Evolutionary conservation across 1,284 basidiomycete genomes (phyloP).

Genomic region (Ustilago nuda): DNA sequence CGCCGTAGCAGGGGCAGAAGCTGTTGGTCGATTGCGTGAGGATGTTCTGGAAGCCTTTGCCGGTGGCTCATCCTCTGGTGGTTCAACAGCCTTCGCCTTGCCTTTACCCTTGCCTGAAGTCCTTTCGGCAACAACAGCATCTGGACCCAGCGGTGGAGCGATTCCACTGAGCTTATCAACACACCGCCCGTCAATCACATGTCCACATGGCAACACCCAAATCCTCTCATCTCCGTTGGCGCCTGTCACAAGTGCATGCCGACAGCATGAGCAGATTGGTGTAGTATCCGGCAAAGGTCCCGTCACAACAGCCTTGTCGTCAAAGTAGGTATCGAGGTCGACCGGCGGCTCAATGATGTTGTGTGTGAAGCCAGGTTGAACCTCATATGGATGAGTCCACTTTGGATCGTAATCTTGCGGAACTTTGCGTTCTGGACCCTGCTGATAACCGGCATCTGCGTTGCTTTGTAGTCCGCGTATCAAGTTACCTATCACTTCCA

Average conservation of each 20-base stretch:
- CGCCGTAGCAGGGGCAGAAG: conserved; percentile 1
- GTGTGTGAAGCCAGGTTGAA: conserved; percentile 42
- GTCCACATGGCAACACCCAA: conserved; percentile 63
- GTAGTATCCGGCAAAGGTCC: conserved; percentile 61
- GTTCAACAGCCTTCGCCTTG: conserved; percentile 38
- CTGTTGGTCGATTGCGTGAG: conserved; percentile 17
- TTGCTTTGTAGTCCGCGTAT: conserved; percentile 20
- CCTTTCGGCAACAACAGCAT: background rate
- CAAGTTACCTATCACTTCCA: conserved; percentile 31
- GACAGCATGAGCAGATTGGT: conserved; percentile 61
- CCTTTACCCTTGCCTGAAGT: conserved; percentile 24
- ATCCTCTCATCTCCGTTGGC: conserved; percentile 53
- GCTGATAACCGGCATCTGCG: conserved; percentile 12
- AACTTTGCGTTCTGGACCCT: conserved; percentile 25
- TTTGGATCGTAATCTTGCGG: conserved; percentile 45
- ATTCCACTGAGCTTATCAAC: conserved; percentile 49
- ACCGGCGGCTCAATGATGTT: conserved; percentile 62
- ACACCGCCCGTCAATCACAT: conserved; percentile 64
- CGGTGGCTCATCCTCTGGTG: conserved; percentile 18
- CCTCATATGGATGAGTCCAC: conserved; percentile 55
- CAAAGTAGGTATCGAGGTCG: conserved; percentile 59
- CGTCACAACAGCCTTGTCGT: conserved; percentile 55
- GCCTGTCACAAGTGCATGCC: conserved; percentile 53
- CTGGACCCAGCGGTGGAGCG: background rate
- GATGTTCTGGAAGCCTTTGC: conserved; percentile 22